A percentile compares a stretch with the other conserved stretches of the same genome.
phyloP scores from a whole-genome alignment of 495 filamentous ascomycete species.

The Evansstolkia leycettana region DNA sequence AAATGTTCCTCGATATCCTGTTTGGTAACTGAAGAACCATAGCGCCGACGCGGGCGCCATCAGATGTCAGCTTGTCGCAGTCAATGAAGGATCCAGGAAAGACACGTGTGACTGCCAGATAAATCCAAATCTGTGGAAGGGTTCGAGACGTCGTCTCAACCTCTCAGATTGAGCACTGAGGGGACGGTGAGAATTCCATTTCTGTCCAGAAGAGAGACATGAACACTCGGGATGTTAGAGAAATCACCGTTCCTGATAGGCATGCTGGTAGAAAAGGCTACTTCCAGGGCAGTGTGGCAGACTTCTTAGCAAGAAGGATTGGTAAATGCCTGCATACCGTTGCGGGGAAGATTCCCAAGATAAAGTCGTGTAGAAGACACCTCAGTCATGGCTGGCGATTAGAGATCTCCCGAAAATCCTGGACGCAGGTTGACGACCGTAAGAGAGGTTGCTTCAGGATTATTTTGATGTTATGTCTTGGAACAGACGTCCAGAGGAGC shows the following conservation, averaged over 20 bases:
- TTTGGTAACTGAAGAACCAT: constrained; percentile 63
- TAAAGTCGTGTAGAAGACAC: constrained; percentile 91
- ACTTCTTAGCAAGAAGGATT: constrained; percentile 14
- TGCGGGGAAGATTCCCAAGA: constrained; percentile 92
- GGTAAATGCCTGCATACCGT: constrained; percentile 57
- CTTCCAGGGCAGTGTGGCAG: constrained; percentile 9
- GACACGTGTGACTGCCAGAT: constrained; percentile 9
- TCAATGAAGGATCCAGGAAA: constrained; percentile 9
- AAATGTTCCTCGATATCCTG: constrained; percentile 94
- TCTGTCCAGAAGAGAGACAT: background rate
- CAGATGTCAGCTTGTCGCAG: constrained; percentile 16
- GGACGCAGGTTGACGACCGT: background rate
- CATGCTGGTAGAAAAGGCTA: constrained; percentile 3
- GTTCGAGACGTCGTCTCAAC: background rate
- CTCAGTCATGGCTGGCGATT: constrained; percentile 37
- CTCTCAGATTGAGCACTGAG: background rate
- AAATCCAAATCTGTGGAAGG: constrained; percentile 6
- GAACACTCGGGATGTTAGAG: background rate
- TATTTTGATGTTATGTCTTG: no score
- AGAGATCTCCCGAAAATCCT: constrained; percentile 1
- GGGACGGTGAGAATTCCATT: background rate
- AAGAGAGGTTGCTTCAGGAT: no score
- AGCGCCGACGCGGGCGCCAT: constrained; percentile 10
- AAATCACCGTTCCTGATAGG: background rate
- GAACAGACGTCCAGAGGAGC: no score